Conservation (phyloP, 2,329 filamentous ascomycete species). For the Volutella citrinella region DNA sequence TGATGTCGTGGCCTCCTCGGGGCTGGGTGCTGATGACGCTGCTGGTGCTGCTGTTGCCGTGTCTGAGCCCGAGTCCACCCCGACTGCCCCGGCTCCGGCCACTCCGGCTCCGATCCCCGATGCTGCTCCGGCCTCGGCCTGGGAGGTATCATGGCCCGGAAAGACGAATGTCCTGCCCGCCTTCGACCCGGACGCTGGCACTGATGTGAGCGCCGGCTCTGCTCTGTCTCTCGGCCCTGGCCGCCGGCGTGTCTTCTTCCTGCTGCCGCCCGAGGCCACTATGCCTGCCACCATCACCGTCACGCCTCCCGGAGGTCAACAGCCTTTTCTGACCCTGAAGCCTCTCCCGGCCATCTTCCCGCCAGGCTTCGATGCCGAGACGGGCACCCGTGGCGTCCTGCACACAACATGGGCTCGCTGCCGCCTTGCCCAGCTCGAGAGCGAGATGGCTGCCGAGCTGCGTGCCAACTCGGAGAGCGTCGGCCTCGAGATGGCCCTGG, state of each 20-base stretch:
- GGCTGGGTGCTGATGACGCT: conserved; percentile 9
- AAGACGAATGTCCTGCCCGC: conserved; percentile 71
- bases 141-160: conserved; percentile 82
- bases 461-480: conserved; percentile 75
- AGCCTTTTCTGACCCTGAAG: conserved; percentile 57
- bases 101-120: conserved; percentile 15
- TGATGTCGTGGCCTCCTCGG: conserved; percentile 4
- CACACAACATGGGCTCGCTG: conserved; percentile 91
- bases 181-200: conserved; percentile 33
- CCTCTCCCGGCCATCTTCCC: conserved; percentile 86
- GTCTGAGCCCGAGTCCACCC: conserved; percentile 8
- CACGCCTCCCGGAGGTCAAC: conserved; percentile 35
- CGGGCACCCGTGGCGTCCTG: conserved; percentile 75
- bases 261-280: conserved; percentile 68
- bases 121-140: conserved; percentile 34
- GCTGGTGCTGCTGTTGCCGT: conserved; percentile 10
- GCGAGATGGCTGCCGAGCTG: conserved; percentile 74
- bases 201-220: too few species aligned
- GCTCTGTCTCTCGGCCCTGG: conserved; percentile 4
- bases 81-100: conserved; percentile 17
- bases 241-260: conserved; percentile 70
- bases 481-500: conserved; percentile 76
- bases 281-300: conserved; percentile 73
- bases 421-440: conserved; percentile 69
- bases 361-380: conserved; percentile 66